Conservation (phyloP, 495 filamentous ascomycete genomes). For the Trichoderma orchidacearum region DNA sequence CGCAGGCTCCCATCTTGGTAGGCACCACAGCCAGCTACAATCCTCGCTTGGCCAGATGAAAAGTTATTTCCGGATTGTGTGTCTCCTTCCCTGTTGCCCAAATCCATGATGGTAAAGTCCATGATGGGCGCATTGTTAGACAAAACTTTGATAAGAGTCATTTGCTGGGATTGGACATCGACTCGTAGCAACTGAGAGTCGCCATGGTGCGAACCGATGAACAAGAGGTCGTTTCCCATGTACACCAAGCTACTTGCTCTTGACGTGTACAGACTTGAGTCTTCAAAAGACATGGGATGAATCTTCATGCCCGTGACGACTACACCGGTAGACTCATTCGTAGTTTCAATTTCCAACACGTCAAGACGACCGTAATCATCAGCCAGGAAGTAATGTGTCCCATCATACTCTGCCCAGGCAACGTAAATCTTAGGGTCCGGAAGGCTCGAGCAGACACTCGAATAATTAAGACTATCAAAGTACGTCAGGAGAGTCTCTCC, state of each 20-base stretch:
- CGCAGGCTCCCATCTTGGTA: conserved; percentile 74
- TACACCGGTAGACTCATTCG: conserved; percentile 49
- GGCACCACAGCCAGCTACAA: conserved; percentile 85
- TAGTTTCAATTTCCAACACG: conserved; percentile 59
- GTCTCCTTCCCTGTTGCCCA: conserved; percentile 70
- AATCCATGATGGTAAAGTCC: conserved; percentile 90
- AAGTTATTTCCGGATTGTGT: conserved; percentile 64
- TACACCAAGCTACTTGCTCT: conserved; percentile 67
- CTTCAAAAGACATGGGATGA: conserved; percentile 42
- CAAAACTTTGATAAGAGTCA: conserved; percentile 63
- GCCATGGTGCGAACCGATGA: conserved; percentile 83
- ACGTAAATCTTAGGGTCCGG: conserved; percentile 69
- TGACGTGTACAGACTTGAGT: conserved; percentile 36
- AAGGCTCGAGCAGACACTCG: conserved; percentile 42
- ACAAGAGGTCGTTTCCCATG: conserved; percentile 59
- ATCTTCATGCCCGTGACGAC: conserved; percentile 41
- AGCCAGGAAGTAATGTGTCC: conserved; percentile 66
- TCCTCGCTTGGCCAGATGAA: conserved; percentile 86
- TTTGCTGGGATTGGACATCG: conserved; percentile 16
- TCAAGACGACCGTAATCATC: conserved; percentile 82
- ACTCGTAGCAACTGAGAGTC: conserved; percentile 76
- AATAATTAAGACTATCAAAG: conserved; percentile 57
- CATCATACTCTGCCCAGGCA: conserved; percentile 75
- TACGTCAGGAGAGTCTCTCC: conserved; percentile 79
- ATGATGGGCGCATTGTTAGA: conserved; percentile 81